These are phyloP conservation scores for Priceomyces melissophilus DNA, from an alignment of 805 yeast species.

Conservation along the genomic window DNA sequence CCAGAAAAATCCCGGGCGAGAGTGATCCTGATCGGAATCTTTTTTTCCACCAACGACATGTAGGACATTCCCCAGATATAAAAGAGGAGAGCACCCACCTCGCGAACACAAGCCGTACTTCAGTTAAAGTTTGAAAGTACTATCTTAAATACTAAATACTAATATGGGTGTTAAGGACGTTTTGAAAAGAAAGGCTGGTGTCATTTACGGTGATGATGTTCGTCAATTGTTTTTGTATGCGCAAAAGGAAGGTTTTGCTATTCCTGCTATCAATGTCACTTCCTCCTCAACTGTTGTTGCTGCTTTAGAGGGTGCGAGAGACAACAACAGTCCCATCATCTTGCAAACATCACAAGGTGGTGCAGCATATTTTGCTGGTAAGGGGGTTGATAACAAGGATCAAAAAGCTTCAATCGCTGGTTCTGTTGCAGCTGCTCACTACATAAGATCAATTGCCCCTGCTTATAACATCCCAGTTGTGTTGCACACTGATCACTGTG, in stretches of 20 bases:
- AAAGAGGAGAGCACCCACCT: slow-evolving; percentile 5
- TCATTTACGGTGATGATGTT: slow-evolving; percentile 98
- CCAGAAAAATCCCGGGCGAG: slow-evolving; percentile 9
- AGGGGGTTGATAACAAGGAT: slow-evolving; percentile 92
- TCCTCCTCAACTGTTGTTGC: slow-evolving; percentile 87
- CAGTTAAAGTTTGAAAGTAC: background rate
- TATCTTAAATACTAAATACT: slow-evolving; percentile 1
- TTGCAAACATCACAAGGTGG: slow-evolving; percentile 98
- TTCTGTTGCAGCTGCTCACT: slow-evolving; percentile 96
- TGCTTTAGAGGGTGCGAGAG: slow-evolving; percentile 49
- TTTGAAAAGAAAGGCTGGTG: slow-evolving; percentile 90
- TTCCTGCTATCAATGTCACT: slow-evolving; percentile 98
- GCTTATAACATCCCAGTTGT: slow-evolving; percentile 94
- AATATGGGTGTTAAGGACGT: slow-evolving; percentile 67
- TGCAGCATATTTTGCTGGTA: slow-evolving; percentile 99
- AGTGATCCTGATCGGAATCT: slow-evolving; percentile 7
- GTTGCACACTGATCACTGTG: slow-evolving; percentile 98
- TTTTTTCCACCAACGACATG: slow-evolving; percentile 6
- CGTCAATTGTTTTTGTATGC: slow-evolving; percentile 84
- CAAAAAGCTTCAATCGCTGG: slow-evolving; percentile 95
- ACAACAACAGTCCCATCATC: slow-evolving; percentile 79
- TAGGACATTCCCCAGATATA: slow-evolving; percentile 4
- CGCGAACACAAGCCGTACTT: background rate
- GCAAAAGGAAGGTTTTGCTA: slow-evolving; percentile 89
- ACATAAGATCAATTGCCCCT: slow-evolving; percentile 95